Evolutionary conservation across 75 land plant species (phyloP).

Genomic region (Selaginella moellendorffii): DNA sequence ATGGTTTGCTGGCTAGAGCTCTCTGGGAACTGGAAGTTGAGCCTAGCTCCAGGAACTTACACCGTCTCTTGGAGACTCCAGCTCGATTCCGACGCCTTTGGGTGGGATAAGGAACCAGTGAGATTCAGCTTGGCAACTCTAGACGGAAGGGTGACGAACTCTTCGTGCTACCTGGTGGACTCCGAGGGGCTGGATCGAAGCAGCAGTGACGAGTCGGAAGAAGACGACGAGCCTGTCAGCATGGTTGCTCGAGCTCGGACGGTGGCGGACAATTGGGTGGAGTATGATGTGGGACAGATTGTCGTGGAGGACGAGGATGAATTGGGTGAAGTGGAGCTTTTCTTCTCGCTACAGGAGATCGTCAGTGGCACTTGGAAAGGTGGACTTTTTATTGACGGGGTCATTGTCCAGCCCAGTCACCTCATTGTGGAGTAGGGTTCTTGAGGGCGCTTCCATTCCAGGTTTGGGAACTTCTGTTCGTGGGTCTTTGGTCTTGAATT

Average conservation of each 20-base stretch:
- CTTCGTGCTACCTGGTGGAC: constrained; percentile 37
- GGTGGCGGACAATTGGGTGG: constrained; percentile 35
- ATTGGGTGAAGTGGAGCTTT: constrained; percentile 25
- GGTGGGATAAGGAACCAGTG: constrained; percentile 66
- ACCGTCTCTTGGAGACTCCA: constrained; percentile 54
- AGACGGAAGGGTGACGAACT: constrained; percentile 42
- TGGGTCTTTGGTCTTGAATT: too few species aligned
- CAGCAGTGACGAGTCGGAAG: constrained; percentile 9
- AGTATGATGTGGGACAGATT: constrained; percentile 48
- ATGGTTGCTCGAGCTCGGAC: constrained; percentile 18
- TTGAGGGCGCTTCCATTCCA: too few species aligned
- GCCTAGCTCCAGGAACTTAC: constrained; percentile 50
- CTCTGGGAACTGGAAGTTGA: constrained; percentile 40
- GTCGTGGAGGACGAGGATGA: constrained; percentile 28
- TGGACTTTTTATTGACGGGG: constrained; percentile 38
- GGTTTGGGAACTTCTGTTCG: too few species aligned
- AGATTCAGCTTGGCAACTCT: constrained; percentile 46
- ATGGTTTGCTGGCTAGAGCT: constrained; percentile 87
- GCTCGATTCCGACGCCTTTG: constrained; percentile 52
- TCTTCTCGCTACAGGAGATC: constrained; percentile 59
- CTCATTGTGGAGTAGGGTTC: too few species aligned
- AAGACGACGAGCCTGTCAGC: constrained; percentile 12
- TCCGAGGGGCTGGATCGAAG: not conserved
- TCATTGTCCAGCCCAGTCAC: not conserved
- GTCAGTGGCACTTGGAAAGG: constrained; percentile 72